phyloP scores from a whole-genome alignment of 129 eudicot species.

The Saussurea involucrata region DNA sequence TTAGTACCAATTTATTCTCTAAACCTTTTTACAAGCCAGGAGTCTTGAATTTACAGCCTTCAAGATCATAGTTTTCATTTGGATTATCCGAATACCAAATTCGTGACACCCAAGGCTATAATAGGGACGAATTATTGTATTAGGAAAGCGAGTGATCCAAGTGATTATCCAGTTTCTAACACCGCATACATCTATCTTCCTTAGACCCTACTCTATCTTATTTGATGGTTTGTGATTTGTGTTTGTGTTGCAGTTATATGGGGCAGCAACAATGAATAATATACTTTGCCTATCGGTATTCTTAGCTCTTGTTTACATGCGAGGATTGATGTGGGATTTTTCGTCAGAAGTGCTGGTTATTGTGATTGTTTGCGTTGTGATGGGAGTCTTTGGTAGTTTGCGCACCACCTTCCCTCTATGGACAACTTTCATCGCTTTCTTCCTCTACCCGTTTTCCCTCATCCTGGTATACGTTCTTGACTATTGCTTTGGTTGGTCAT shows the following conservation, averaged over 20 bases:
- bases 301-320: constrained; percentile 69
- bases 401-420: constrained; percentile 91
- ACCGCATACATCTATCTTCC: too few species aligned
- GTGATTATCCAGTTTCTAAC: too few species aligned
- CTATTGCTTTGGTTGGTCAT: constrained; percentile 85
- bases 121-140: not conserved
- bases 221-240: not conserved
- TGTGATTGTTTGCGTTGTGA: constrained; percentile 72
- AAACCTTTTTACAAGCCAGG: too few species aligned
- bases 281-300: constrained; percentile 72
- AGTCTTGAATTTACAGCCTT: too few species aligned
- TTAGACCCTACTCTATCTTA: not conserved
- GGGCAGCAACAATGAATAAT: constrained; percentile 92
- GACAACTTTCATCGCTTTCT: constrained; percentile 77
- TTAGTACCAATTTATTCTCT: not conserved
- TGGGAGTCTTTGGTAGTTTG: constrained; percentile 75
- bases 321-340: constrained; percentile 89
- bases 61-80: too few species aligned
- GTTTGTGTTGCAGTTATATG: constrained; percentile 57
- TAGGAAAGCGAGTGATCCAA: not conserved
- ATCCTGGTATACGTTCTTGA: constrained; percentile 80
- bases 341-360: constrained; percentile 84
- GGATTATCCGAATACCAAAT: too few species aligned
- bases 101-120: not conserved
- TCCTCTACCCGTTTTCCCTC: constrained; percentile 73